Evolutionary conservation across 768 basidiomycete genomes (phyloP), one percentile per base, ranked within the genome.

Genomic region (Gymnopilus junonius): DNA sequence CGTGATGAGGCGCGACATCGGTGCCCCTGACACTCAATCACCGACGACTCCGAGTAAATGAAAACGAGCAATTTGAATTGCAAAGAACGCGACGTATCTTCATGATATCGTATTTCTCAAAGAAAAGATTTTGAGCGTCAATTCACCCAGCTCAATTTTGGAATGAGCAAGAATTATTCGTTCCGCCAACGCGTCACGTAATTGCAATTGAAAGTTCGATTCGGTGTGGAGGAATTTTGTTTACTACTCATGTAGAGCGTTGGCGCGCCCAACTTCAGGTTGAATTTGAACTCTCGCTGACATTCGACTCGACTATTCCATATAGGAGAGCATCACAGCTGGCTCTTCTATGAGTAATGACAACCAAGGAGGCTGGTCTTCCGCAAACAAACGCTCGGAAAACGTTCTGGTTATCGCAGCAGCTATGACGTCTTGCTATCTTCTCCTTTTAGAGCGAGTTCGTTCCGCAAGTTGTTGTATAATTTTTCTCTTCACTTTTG

Each of bases 401-500:
- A n/a, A 32, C 59, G 15, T 4, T 10, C 12, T 40, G 37, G 29
- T 7, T 15, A 42, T n/a, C 32, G 8, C 3, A 39, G 10, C 51
- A 20, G 12, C 3, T 35, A 27, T 46, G 35, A 48, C 20, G 25
- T 21, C 40, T 17, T 17, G 15, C 25, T 42, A 40, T 53, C 55
- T 69, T 61, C 65, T 56, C 35, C 59, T 53, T 48, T 55, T 65
- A 40, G 68, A 69, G 23, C 59, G 63, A 62, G 64, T 53, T 37
- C 73, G 64, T 53, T 71, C 72, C 8, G 73, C 78, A 21, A 81
- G 66, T 31, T 74, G 63, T 57, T 75, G 72, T 65, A 79, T 40
- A 31, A 65, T 68, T 63, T 71, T 77, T 37, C 77, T 66, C 65
- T 79, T 82, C 51, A 72, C 75, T 29, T 69, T 70, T 6, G 57